Conservation (phyloP, 148 eudicot species). For the Chenopodium album region DNA sequence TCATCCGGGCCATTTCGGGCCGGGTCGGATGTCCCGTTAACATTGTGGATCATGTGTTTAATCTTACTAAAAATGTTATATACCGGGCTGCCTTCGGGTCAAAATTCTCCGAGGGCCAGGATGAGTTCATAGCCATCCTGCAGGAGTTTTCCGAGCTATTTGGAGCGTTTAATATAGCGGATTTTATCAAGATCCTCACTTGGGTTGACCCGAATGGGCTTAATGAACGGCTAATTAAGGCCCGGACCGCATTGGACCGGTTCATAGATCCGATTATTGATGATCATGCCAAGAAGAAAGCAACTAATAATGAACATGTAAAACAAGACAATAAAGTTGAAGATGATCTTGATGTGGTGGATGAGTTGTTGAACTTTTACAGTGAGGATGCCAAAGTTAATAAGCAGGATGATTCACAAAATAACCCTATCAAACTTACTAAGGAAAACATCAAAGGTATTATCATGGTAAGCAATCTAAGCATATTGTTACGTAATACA, state of each 20-base stretch:
- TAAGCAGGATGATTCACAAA: conserved; percentile 52
- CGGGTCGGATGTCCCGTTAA: conserved; percentile 39
- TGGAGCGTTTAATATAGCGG: conserved; percentile 68
- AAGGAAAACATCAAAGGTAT: conserved; percentile 83
- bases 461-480: conserved; percentile 49
- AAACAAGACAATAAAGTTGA: conserved; percentile 7
- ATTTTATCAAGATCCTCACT: conserved; percentile 60
- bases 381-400: conserved; percentile 42
- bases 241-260: conserved; percentile 60
- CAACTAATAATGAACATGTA: neutral
- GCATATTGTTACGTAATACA: no score
- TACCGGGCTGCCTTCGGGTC: conserved; percentile 73
- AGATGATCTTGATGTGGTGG: conserved; percentile 64
- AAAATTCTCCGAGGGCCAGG: conserved; percentile 43
- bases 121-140: conserved; percentile 45
- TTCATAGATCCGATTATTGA: conserved; percentile 76
- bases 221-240: conserved; percentile 45
- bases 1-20: conserved; percentile 18
- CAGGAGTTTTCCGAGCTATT: conserved; percentile 68
- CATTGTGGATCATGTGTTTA: conserved; percentile 50
- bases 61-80: conserved; percentile 51
- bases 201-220: conserved; percentile 68
- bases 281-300: conserved; percentile 54
- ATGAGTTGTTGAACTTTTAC: conserved; percentile 70
- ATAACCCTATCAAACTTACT: conserved; percentile 47